A percentile compares a stretch with the other conserved stretches of the same genome.
Conservation (phyloP, 106 monocot genomes). For the Allium cepa region DNA sequence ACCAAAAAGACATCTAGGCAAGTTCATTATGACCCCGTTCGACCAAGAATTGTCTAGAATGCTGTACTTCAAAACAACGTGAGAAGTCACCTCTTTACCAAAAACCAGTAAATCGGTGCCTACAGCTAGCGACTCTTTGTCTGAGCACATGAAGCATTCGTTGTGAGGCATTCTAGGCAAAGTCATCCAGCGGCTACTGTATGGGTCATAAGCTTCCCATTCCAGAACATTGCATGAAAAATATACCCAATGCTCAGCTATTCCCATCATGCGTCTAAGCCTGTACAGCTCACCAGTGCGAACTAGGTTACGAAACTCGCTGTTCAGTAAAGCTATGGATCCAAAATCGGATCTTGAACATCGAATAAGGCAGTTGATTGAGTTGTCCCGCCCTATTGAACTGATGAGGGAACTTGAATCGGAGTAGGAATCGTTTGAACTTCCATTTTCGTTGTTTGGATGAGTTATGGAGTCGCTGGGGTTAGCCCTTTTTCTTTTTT, state of each 20-base stretch:
- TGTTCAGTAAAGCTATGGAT: slow-evolving; percentile 48
- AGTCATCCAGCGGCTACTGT: slow-evolving; percentile 37
- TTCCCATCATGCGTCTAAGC: slow-evolving; percentile 34
- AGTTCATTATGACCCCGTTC: slow-evolving; percentile 52
- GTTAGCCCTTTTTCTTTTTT: slow-evolving; percentile 17
- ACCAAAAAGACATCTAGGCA: slow-evolving; percentile 72
- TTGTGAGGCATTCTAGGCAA: slow-evolving; percentile 68
- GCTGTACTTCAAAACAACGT: slow-evolving; percentile 54
- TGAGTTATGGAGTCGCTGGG: background rate
- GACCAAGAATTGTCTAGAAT: slow-evolving; percentile 70
- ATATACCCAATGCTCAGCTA: slow-evolving; percentile 73
- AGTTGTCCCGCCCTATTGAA: slow-evolving; percentile 68
- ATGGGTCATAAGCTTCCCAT: slow-evolving; percentile 75
- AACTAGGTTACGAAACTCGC: slow-evolving; percentile 47
- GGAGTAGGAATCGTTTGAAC: slow-evolving; percentile 4
- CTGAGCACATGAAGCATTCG: slow-evolving; percentile 73
- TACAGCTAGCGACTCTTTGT: slow-evolving; percentile 82
- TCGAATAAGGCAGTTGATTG: slow-evolving; percentile 59
- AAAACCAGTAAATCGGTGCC: slow-evolving; percentile 82
- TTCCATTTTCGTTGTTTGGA: background rate
- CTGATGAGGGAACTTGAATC: slow-evolving; percentile 57
- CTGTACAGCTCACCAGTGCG: slow-evolving; percentile 56
- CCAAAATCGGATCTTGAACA: slow-evolving; percentile 65
- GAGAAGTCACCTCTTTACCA: slow-evolving; percentile 46
- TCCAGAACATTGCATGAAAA: slow-evolving; percentile 59